A percentile compares a stretch with the other conserved stretches of the same genome.
Conservation (phyloP, 2,329 filamentous ascomycete genomes). For the Anisogramma anomala region DNA sequence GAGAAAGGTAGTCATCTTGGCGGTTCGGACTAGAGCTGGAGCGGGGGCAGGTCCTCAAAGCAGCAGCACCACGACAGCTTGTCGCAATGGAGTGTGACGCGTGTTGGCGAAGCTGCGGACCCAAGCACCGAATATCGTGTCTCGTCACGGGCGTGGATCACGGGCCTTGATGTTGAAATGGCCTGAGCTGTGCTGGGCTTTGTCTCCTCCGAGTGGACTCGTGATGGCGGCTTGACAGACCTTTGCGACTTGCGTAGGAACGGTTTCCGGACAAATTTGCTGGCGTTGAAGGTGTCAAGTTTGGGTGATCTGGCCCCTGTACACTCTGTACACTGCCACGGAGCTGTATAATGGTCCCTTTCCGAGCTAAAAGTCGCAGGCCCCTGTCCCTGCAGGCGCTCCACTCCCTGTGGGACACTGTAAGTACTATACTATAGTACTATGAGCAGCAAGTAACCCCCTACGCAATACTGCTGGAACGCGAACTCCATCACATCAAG, state of each 20-base stretch:
- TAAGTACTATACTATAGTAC: too few relatives aligned
- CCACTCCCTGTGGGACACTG: too few relatives aligned
- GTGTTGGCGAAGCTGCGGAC: not conserved
- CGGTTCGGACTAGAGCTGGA: conserved; percentile 12
- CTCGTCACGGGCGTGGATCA: not conserved
- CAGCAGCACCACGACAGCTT: not conserved
- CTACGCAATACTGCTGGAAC: too few relatives aligned
- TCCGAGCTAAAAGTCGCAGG: conserved; percentile 2
- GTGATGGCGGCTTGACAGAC: too few relatives aligned
- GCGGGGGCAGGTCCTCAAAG: conserved; percentile 8
- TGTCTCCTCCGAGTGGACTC: not conserved
- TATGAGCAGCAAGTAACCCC: too few relatives aligned
- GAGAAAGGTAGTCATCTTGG: conserved; percentile 84
- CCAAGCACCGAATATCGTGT: not conserved
- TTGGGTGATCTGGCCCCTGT: conserved; percentile 14
- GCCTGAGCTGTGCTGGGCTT: not conserved
- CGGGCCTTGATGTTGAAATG: not conserved
- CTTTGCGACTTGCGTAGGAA: not conserved
- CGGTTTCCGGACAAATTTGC: not conserved
- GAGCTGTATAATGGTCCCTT: conserved; percentile 10
- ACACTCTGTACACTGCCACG: conserved; percentile 1
- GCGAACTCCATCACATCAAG: too few relatives aligned
- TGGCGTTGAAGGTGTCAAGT: conserved; percentile 1
- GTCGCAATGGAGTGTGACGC: not conserved
- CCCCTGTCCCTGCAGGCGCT: too few relatives aligned